Evolutionary conservation across 805 yeast genomes (phyloP), one percentile per base, ranked within the genome.

Genomic region (Komagataella kurtzmanii): DNA sequence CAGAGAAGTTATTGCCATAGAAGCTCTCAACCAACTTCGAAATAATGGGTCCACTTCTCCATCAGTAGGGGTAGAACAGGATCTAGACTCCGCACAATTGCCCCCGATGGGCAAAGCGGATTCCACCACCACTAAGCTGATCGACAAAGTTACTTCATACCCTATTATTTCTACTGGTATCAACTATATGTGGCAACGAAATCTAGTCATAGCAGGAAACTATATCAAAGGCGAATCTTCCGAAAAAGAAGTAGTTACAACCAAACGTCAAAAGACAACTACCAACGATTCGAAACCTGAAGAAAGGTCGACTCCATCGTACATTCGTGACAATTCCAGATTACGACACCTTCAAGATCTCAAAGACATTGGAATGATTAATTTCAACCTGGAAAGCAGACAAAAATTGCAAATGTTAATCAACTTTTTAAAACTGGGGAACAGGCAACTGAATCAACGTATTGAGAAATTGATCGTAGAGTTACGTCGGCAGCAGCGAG

Each of bases 341-440:
- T n/a, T 45, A 21, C 47, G 30, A 7, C 47, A 17, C 24, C 47
- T 24, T 45, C 47, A 45, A n/a, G 24, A 45, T 18, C 52, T 68
- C 17, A 68, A 63, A 48, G 68, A 67, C 44, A 55, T 68, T 24
- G 63, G 69, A 44, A 56, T 64, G 3, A 53, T 66, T 30, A 68
- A 68, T 53, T 49, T 67, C 3, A 65, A 62, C 52, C 74, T 80
- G 52, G 96, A 88, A 59, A 83, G 90, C 23, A 78, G 87, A 54
- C 82, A 83, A 56, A 75, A 90, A 56, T 62, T 89, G 48, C 81
- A 85, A 44, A 85, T 91, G 60, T 80, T 95, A 59, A 72, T 90
- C 48, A 90, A 88, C 57, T 72, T 90, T 50, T 70, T 89, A 52
- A 83, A 84, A 60, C 71, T 88, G 49, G 97, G 97, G 3, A 89